A percentile compares a stretch with the other conserved stretches of the same genome.
Conservation (phyloP, 371 early-diverging fungal genomes). For the Apophysomyces variabilis region DNA sequence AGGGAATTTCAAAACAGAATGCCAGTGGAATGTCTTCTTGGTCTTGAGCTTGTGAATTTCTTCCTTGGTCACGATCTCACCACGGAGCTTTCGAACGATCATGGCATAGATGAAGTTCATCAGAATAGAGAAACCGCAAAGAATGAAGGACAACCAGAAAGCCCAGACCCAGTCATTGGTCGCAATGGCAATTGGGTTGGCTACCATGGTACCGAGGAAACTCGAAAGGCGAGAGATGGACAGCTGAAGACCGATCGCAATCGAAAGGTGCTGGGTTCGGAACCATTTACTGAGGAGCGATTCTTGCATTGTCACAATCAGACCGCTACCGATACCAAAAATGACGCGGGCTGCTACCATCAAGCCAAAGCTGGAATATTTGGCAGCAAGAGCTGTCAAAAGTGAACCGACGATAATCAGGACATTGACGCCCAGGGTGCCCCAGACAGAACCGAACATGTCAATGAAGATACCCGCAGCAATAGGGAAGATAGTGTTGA, state of each 20-base stretch:
- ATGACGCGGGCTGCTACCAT: slow-evolving; percentile 40
- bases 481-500: slow-evolving; percentile 45
- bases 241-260: slow-evolving; percentile 47
- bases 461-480: slow-evolving; percentile 36
- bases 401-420: slow-evolving; percentile 34
- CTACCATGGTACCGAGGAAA: slow-evolving; percentile 48
- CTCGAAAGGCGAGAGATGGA: slow-evolving; percentile 37
- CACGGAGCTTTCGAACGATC: slow-evolving; percentile 34
- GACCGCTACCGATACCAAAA: slow-evolving; percentile 46
- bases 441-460: slow-evolving; percentile 37
- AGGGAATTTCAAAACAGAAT: slow-evolving; percentile 40
- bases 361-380: slow-evolving; percentile 24
- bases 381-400: slow-evolving; percentile 34
- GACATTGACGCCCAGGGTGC: slow-evolving; percentile 28
- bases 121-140: slow-evolving; percentile 38
- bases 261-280: slow-evolving; percentile 30
- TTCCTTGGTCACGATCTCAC: slow-evolving; percentile 17
- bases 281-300: slow-evolving; percentile 50
- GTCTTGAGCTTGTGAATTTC: slow-evolving; percentile 23
- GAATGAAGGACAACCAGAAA: slow-evolving; percentile 51
- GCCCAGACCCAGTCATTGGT: slow-evolving; percentile 52
- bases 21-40: slow-evolving; percentile 33
- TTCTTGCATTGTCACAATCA: slow-evolving; percentile 49
- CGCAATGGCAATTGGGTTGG: slow-evolving; percentile 35
- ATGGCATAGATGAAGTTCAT: slow-evolving; percentile 39